Percentiles rank a stretch among this genome's conserved stretches.
Evolutionary conservation across 768 basidiomycete genomes (phyloP).

Genomic region (Russula abietina): DNA sequence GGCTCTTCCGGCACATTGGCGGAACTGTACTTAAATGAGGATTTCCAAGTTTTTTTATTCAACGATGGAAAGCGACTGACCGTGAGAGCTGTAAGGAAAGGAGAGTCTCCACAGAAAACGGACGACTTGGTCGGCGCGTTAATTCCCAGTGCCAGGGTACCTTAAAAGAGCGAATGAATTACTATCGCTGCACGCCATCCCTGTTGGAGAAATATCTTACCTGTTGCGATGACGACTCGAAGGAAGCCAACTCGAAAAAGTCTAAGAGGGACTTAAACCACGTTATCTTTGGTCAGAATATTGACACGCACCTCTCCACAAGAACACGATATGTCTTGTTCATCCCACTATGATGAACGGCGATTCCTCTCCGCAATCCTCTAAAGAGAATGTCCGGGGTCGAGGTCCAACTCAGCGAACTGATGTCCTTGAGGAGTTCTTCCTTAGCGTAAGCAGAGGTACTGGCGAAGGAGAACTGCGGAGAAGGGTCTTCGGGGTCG

Average conservation of each 20-base stretch:
- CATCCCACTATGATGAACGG: slow-evolving; percentile 68
- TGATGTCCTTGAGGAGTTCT: slow-evolving; percentile 47
- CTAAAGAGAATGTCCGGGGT: slow-evolving; percentile 40
- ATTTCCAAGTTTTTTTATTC: background rate
- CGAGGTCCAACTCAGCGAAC: slow-evolving; percentile 33
- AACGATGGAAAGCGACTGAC: slow-evolving; percentile 31
- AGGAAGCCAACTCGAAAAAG: slow-evolving; percentile 58
- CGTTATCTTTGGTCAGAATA: background rate
- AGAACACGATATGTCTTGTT: slow-evolving; percentile 51
- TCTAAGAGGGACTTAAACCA: slow-evolving; percentile 29
- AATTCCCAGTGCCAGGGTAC: slow-evolving; percentile 67
- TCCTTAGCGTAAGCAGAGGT: slow-evolving; percentile 38
- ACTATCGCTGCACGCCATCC: background rate
- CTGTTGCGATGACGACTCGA: slow-evolving; percentile 62
- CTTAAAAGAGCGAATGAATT: slow-evolving; percentile 28
- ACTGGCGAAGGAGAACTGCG: slow-evolving; percentile 56
- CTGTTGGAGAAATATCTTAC: slow-evolving; percentile 27
- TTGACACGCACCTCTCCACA: slow-evolving; percentile 45
- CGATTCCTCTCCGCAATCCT: slow-evolving; percentile 55
- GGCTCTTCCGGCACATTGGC: slow-evolving; percentile 69
- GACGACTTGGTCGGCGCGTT: slow-evolving; percentile 67
- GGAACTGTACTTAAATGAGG: slow-evolving; percentile 41
- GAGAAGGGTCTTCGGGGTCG: slow-evolving; percentile 50
- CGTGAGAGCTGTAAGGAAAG: slow-evolving; percentile 54
- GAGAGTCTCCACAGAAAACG: slow-evolving; percentile 59